phyloP scores from a whole-genome alignment of 2,329 filamentous ascomycete species.

The Paecilomyces formosus region DNA sequence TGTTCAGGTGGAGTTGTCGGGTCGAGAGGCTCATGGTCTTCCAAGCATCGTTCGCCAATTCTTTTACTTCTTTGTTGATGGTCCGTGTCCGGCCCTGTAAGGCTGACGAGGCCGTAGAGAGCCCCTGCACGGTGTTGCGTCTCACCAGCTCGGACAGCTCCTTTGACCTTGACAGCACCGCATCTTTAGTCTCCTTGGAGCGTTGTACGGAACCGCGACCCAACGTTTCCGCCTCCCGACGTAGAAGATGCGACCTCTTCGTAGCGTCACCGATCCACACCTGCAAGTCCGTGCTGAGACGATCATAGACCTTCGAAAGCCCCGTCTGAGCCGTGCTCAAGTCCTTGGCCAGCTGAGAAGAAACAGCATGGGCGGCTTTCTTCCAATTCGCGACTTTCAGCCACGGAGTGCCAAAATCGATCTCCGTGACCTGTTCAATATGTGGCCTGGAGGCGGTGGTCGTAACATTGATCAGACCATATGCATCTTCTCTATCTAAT shows the following conservation, averaged over 20 bases:
- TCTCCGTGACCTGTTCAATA: constrained; percentile 26
- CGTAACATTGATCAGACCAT: constrained; percentile 43
- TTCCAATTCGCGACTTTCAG: constrained; percentile 41
- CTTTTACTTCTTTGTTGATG: constrained; percentile 19
- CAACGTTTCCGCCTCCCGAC: constrained; percentile 19
- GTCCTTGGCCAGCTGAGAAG: constrained; percentile 29
- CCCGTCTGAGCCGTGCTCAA: constrained; percentile 29
- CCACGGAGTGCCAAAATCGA: constrained; percentile 41
- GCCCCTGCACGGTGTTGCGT: constrained; percentile 21
- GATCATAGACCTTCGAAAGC: constrained; percentile 29
- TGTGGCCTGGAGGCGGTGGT: constrained; percentile 32
- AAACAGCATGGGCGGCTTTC: constrained; percentile 27
- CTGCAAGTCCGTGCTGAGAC: constrained; percentile 31
- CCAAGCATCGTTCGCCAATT: constrained; percentile 21
- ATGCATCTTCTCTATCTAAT: constrained; percentile 42
- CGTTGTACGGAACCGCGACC: constrained; percentile 16
- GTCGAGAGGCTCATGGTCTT: constrained; percentile 17
- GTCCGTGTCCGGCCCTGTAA: constrained; percentile 22
- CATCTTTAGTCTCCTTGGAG: constrained; percentile 13
- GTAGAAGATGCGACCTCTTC: constrained; percentile 25
- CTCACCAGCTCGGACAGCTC: constrained; percentile 25
- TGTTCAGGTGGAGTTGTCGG: constrained; percentile 14
- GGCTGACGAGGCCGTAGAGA: constrained; percentile 22
- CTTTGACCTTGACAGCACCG: constrained; percentile 24
- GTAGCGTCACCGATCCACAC: constrained; percentile 29